Conservation (phyloP, 352 stramenopile species). For the Stramenopiles sp. region DNA sequence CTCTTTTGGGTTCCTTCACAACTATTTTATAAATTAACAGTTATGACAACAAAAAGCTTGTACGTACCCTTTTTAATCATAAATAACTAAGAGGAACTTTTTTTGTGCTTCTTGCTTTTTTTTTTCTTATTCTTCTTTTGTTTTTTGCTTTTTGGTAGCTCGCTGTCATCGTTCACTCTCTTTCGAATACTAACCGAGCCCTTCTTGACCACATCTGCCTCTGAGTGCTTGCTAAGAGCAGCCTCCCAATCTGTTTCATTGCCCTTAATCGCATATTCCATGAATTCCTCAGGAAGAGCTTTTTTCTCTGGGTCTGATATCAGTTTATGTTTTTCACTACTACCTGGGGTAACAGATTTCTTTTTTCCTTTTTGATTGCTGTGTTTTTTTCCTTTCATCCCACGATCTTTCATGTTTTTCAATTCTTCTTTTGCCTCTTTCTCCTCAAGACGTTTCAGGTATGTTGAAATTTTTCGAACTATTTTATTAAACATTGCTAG, state of each 20-base stretch:
- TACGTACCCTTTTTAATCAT: no score
- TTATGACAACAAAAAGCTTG: no score
- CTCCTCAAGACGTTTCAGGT: constrained; percentile 49
- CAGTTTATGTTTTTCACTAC: constrained; percentile 42
- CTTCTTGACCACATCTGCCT: no score
- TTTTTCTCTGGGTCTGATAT: constrained; percentile 30
- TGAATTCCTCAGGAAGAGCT: constrained; percentile 64
- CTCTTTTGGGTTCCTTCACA: no score
- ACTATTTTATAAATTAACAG: no score
- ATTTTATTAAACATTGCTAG: constrained; percentile 96
- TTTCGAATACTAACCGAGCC: no score
- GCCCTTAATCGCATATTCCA: constrained; percentile 80
- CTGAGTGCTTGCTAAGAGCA: no score
- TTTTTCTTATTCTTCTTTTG: no score
- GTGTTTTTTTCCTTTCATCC: constrained; percentile 41
- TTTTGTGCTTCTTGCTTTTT: no score
- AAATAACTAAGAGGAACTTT: no score
- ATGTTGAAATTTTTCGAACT: constrained; percentile 59
- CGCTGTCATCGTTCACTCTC: no score
- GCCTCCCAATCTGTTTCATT: constrained; percentile 71
- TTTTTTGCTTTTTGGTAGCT: no score
- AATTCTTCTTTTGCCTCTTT: constrained; percentile 56
- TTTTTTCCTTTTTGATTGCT: constrained; percentile 40
- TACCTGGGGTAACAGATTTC: constrained; percentile 43
- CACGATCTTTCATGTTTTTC: constrained; percentile 38